Evolutionary conservation across 805 yeast species (phyloP), one percentile per base, ranked within the genome.

Genomic region (Wickerhamomyces hampshirensis): DNA sequence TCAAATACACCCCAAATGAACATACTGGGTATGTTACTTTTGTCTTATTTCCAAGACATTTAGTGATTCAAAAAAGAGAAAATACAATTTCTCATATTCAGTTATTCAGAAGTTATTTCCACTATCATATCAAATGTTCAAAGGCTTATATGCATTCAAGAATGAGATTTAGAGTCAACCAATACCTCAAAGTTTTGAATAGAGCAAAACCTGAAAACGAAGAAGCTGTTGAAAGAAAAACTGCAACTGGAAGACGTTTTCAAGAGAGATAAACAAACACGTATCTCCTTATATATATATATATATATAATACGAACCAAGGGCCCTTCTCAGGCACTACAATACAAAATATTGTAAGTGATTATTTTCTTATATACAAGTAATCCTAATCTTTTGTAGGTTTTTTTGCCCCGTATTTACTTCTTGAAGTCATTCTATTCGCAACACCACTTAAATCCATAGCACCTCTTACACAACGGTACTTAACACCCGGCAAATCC

Each of bases 141-240:
- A 93, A 93, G 71, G 98, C 98, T 24, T 93, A 85, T 65, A 80
- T 93, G 81, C 99, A 93, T 63, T 87, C 96, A 34, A 81, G 99
- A 71, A 93, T 93, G 99, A 79, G 99, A 63, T 86, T 71, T 64
- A 77, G 98, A 55, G 98, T 93, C 17, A 80, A 84, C 50, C 93
- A 94, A 53, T 93, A 89, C 68, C 75, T 89, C 58, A 93, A 93
- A 71, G 91, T 93, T 23, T 77, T 93, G 65, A 93, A 93, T 68
- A 76, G 99, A 57, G 98, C 98, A 21, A 88, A 89, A 64, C 91
- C 96, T 18, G 99, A 93, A 53, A 84, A 77, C 40, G 83, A 78
- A 14, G 93, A 83, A 40, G 83, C 77, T 39, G 88, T 57, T 11
- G 62, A 58, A 48, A 58, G 59, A 46, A 59, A 56, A 31, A 59